These are phyloP conservation scores for Gynochthodes officinalis DNA, from an alignment of 257 asterid species.

Conservation along the genomic window DNA sequence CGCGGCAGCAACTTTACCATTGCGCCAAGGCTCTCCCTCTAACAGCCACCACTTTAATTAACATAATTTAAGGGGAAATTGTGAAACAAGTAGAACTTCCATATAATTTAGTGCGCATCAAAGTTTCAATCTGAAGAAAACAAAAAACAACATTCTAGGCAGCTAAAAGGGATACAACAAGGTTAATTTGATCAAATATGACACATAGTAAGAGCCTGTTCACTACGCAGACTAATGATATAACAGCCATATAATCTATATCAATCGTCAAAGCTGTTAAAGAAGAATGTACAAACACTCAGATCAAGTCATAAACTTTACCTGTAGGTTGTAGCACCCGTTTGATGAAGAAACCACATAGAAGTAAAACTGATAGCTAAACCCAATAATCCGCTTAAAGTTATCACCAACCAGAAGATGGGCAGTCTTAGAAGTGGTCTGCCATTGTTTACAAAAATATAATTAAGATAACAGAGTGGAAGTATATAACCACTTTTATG, in stretches of 20 bases:
- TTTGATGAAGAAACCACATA: constrained; percentile 99
- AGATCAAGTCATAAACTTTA: constrained; percentile 15
- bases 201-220: neutral
- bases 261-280: neutral
- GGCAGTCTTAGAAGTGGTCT: constrained; percentile 80
- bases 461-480: neutral
- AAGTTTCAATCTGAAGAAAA: neutral
- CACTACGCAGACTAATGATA: neutral
- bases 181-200: neutral
- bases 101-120: neutral
- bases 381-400: constrained; percentile 87
- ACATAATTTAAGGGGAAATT: neutral
- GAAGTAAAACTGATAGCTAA: constrained; percentile 92
- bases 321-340: constrained; percentile 95
- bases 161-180: neutral
- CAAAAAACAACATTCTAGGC: neutral
- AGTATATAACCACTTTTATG: neutral
- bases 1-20: too few relatives aligned
- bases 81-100: neutral
- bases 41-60: neutral
- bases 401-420: constrained; percentile 72
- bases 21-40: too few relatives aligned
- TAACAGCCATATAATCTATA: neutral
- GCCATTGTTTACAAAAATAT: constrained; percentile 10
- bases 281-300: neutral